phyloP scores from a whole-genome alignment of 2,329 filamentous ascomycete species.

The Ramularia endophylla region DNA sequence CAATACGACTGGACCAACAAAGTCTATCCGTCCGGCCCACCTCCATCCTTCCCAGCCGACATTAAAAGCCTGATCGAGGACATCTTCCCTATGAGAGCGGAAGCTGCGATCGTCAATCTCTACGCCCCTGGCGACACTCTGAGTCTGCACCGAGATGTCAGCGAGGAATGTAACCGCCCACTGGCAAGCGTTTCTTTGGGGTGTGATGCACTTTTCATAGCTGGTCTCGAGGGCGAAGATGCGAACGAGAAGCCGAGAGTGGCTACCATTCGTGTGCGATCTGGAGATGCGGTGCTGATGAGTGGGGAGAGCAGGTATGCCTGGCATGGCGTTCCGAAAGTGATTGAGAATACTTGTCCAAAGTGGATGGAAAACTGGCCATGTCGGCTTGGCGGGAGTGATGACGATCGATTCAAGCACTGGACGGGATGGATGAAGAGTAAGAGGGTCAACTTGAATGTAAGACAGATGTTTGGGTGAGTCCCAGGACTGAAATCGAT shows the following conservation, averaged over 20 bases:
- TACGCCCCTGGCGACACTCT: slow-evolving; percentile 88
- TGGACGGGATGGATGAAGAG: slow-evolving; percentile 85
- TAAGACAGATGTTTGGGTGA: slow-evolving; percentile 67
- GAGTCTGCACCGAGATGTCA: slow-evolving; percentile 89
- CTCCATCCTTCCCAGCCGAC: slow-evolving; percentile 69
- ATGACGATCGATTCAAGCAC: slow-evolving; percentile 44
- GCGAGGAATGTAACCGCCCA: slow-evolving; percentile 71
- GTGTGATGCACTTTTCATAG: slow-evolving; percentile 84
- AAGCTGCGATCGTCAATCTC: slow-evolving; percentile 91
- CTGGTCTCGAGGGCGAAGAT: slow-evolving; percentile 55
- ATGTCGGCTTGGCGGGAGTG: slow-evolving; percentile 29
- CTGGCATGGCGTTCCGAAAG: slow-evolving; percentile 92
- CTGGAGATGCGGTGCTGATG: slow-evolving; percentile 91
- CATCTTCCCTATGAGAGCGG: slow-evolving; percentile 72
- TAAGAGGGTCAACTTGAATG: slow-evolving; percentile 88
- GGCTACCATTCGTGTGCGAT: slow-evolving; percentile 62
- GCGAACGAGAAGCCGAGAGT: slow-evolving; percentile 26
- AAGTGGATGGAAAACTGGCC: slow-evolving; percentile 71
- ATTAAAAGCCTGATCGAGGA: slow-evolving; percentile 60
- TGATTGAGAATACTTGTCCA: slow-evolving; percentile 74
- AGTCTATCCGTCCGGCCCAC: slow-evolving; percentile 62
- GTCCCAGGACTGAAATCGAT: neutral
- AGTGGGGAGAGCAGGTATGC: slow-evolving; percentile 72
- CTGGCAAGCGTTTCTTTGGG: slow-evolving; percentile 83
- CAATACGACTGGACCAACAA: slow-evolving; percentile 97